Percentiles rank a stretch among this genome's conserved stretches.
phyloP scores from a whole-genome alignment of 345 rosid species.

The Eutrema yunnanense region DNA sequence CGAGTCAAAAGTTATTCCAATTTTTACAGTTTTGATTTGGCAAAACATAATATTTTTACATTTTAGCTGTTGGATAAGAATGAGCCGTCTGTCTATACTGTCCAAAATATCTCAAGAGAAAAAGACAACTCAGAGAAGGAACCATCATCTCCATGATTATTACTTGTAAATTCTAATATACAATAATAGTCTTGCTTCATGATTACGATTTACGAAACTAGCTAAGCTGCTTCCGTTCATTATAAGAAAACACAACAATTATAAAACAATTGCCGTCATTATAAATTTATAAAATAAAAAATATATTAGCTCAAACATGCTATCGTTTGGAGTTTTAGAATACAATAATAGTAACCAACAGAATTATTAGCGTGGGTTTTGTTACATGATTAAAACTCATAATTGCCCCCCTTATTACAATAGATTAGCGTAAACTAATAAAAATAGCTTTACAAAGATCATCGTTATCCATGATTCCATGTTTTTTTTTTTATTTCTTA shows the following conservation, averaged over 20 bases:
- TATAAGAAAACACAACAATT: not conserved
- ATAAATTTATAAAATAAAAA: not conserved
- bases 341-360: not conserved
- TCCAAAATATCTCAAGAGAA: not conserved
- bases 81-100: not conserved
- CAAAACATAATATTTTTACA: not conserved
- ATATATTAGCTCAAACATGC: not conserved
- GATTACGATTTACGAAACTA: not conserved
- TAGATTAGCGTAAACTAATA: not conserved
- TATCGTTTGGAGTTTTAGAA: not conserved
- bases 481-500: not conserved
- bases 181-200: not conserved
- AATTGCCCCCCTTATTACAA: no score
- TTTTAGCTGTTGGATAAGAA: not conserved
- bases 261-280: not conserved
- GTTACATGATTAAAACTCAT: slow-evolving; percentile 8
- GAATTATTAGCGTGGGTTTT: not conserved
- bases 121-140: not conserved
- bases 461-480: slow-evolving; percentile 22
- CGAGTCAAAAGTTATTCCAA: not conserved
- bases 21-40: not conserved
- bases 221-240: not conserved
- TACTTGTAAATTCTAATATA: not conserved
- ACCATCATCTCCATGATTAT: not conserved
- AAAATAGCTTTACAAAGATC: not conserved